Evolutionary conservation across 164 flowering plant genomes (phyloP).

Genomic region (Dillenia suffruticosa): DNA sequence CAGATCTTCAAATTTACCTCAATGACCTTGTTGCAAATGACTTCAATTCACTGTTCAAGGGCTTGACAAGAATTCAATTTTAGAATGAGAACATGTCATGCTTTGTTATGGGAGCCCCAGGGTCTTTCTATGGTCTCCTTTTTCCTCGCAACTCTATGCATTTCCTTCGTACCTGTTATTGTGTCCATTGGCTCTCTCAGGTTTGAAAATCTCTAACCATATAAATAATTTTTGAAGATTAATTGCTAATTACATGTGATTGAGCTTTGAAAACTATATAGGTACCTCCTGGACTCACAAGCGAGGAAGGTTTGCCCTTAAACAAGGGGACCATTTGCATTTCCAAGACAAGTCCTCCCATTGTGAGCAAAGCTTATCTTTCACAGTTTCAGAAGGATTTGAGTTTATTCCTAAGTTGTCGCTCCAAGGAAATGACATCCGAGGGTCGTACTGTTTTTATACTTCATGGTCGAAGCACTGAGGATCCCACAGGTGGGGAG

Average conservation of each 20-base stretch:
- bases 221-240: too few relatives aligned
- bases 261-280: background rate
- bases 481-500: conserved; percentile 2
- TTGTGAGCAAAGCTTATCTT: conserved; percentile 13
- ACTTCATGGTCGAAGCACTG: conserved; percentile 10
- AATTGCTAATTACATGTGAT: too few relatives aligned
- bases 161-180: conserved; percentile 8
- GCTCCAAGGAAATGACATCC: conserved; percentile 20
- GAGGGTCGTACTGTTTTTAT: conserved; percentile 19
- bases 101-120: conserved; percentile 6
- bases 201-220: background rate
- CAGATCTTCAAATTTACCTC: conserved; percentile 8
- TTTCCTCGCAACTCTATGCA: conserved; percentile 8
- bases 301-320: conserved; percentile 5
- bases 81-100: background rate
- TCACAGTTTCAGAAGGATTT: conserved; percentile 20
- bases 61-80: background rate
- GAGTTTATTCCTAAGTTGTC: conserved; percentile 15
- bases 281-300: conserved; percentile 15
- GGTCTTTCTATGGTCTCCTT: conserved; percentile 10
- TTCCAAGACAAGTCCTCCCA: conserved; percentile 14
- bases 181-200: conserved; percentile 17
- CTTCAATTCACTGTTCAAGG: conserved; percentile 5
- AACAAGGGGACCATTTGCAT: conserved; percentile 30
- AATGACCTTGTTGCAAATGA: conserved; percentile 18